phyloP scores from a whole-genome alignment of 495 filamentous ascomycete species.

The Aspergillus baeticus region DNA sequence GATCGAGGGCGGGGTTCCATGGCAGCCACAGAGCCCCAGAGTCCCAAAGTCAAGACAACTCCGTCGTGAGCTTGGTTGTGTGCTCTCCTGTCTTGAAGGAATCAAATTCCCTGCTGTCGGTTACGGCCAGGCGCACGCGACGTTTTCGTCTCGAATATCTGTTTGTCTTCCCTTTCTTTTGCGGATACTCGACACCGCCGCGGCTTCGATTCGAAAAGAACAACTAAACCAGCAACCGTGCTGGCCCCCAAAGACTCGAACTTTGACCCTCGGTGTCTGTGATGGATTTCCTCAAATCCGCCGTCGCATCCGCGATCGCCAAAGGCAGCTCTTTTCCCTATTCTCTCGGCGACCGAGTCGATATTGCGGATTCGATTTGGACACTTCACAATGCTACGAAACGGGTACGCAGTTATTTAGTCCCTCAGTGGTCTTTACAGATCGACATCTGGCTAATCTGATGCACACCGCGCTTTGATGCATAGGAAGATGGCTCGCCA shows the following conservation, averaged over 20 bases:
- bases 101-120: too few relatives aligned
- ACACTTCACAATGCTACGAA: conserved; percentile 87
- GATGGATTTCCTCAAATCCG: conserved; percentile 98
- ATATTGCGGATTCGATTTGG: conserved; percentile 89
- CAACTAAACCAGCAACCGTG: conserved; percentile 12
- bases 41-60: background rate
- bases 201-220: conserved; percentile 13
- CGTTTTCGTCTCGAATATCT: background rate
- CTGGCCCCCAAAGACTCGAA: background rate
- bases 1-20: conserved; percentile 25
- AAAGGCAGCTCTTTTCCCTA: conserved; percentile 92
- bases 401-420: conserved; percentile 55
- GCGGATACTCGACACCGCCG: background rate
- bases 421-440: background rate
- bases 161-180: background rate
- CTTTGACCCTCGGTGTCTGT: conserved; percentile 7
- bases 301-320: conserved; percentile 92
- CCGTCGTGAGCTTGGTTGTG: too few relatives aligned
- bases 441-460: conserved; percentile 18
- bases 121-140: too few relatives aligned
- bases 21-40: background rate
- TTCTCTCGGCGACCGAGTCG: conserved; percentile 84
- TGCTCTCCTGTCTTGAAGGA: too few relatives aligned
- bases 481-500: conserved; percentile 83
- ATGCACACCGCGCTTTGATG: background rate